Evolutionary conservation across 2,329 filamentous ascomycete species (phyloP), one percentile per base, ranked within the genome.

Genomic region (Fusarium compactum): DNA sequence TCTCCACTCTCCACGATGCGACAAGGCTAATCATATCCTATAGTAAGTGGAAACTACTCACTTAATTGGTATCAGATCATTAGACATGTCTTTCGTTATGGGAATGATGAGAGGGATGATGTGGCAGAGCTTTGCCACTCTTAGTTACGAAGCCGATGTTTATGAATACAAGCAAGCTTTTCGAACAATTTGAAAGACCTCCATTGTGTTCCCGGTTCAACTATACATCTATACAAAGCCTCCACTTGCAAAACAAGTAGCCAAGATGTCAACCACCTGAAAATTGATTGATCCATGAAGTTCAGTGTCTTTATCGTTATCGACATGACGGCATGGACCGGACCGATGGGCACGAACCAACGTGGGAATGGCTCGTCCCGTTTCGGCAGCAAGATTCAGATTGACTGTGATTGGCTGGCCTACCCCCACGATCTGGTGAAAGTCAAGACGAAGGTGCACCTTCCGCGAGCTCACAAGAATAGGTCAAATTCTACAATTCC

Each of bases 221-320:
- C 8, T 3, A 9, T 2, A 34, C 15, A 34, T 38, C 6, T 8
- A 38, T 4, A 18, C 0, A 38, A 1, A n/a, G 6, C 16, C 0
- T 11, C 16, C 2, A 11, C 5, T 18, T 4, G 2, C 0, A 18
- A 7, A 18, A 38, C 32, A 18, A 6, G n/a, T 18, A 11, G 1
- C 1, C 16, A 38, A 1, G 32, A 11, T 18, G 3, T 1, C 16
- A 10, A 3, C 9, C 9, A 18, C 0, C 9, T 38, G 32, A 6
- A 18, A 38, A n/a, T n/a, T 11, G 34, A 18, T n/a, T n/a, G 9
- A 7, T 38, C 18, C 18, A n/a, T 38, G 18, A n/a, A 32, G 14
- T 32, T 0, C 30, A 32, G 30, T 30, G 2, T 30, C 6, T 29
- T 38, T 38, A 38, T 38, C 18, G 34, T n/a, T 38, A 38, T 38